Evolutionary conservation across 2,329 filamentous ascomycete species (phyloP).

Genomic region (Ambrosiella beaveri): DNA sequence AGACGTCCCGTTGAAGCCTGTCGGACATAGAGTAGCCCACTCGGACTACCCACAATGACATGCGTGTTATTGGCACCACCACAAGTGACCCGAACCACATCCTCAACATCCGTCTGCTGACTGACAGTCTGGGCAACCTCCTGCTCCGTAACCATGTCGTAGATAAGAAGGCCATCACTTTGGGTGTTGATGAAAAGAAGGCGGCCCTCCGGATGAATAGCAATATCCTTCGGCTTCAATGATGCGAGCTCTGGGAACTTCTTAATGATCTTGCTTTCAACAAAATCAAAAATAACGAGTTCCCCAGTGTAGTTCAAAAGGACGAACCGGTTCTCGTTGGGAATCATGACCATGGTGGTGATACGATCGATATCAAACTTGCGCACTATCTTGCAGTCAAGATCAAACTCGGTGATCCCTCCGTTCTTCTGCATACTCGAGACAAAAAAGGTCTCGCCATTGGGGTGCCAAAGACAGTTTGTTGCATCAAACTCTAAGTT

Average conservation of each 20-base stretch:
- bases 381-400: conserved; percentile 35
- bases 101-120: conserved; percentile 53
- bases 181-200: conserved; percentile 69
- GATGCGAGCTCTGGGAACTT: not conserved
- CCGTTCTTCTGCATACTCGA: conserved; percentile 26
- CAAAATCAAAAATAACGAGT: conserved; percentile 68
- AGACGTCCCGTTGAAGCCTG: conserved; percentile 64
- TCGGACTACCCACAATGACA: conserved; percentile 78
- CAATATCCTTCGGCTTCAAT: conserved; percentile 36
- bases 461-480: conserved; percentile 68
- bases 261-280: conserved; percentile 52
- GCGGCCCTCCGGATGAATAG: conserved; percentile 64
- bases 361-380: conserved; percentile 56
- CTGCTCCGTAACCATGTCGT: not conserved
- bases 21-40: conserved; percentile 68
- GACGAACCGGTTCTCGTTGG: conserved; percentile 63
- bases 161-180: conserved; percentile 31
- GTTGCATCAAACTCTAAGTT: conserved; percentile 45
- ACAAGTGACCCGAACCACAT: conserved; percentile 65
- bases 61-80: conserved; percentile 87
- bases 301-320: conserved; percentile 54
- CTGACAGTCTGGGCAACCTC: conserved; percentile 36
- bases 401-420: conserved; percentile 54
- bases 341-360: conserved; percentile 69
- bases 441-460: too few relatives aligned